Base-by-base conservation (phyloP, 164 flowering plant genomes). In the Tetracentron sinense region DNA sequence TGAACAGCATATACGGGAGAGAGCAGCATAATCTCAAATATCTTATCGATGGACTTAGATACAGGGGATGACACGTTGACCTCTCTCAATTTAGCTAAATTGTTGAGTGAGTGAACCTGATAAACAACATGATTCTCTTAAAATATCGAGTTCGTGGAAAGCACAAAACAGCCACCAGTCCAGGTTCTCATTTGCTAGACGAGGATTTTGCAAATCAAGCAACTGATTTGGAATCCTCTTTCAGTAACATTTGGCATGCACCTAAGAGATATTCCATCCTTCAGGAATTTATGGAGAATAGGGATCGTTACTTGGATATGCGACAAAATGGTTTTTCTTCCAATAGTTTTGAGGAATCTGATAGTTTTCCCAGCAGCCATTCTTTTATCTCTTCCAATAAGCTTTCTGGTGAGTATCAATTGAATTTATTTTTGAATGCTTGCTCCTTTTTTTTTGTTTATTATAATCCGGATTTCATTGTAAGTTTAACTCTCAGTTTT, bases 131-230 rank as follows among this genome's bases (percentile, higher is more conserved):
- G 67, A 69, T 67, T 58, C 72, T 42, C 33, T 56, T 11, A 65
- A 70, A 63, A 19, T 60, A 12, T 63, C 78, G 16, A 66, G 62
- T 55, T 61, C 76, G 3, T 60, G 72, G 72, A 79, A 75, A 62
- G 70, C 60, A 28, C 72, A 71, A 33, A 66, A 65, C 56, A 67
- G 70, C 54, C 73, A 70, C 26, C 77, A 82, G 31, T 76, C 83
- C 28, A 77, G 81, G 62, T 82, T 82, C 58, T 81, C 86, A 56
- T 84, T 82, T 67, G 78, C 81, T 20, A 72, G 83, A 25, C 78
- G 85, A 82, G 4, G 81, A 69, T 47, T 75, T 58, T 50, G 47
- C 44, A 12, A 68, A 58, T 61, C 77, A 72, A 58, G 30, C 33
- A 27, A 54, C 66, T 55, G 44, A 67, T 69, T 29, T 68, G 48